Evolutionary conservation across 495 filamentous ascomycete genomes (phyloP), one percentile per base, ranked within the genome.

Genomic region (Choiromyces venosus): DNA sequence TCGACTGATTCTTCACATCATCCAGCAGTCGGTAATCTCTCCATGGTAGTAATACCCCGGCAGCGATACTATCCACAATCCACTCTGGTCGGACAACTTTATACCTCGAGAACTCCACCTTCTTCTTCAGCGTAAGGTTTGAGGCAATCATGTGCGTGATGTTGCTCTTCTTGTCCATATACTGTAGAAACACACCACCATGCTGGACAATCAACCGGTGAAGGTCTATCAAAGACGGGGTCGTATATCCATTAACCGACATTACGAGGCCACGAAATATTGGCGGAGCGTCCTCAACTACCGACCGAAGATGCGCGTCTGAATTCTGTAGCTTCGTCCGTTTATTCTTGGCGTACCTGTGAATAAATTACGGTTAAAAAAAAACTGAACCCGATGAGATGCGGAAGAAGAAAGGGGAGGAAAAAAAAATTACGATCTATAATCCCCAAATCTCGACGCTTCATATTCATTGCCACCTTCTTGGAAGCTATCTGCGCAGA

Each of bases 31-130:
- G 87, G 79, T 91, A 99, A 7, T 87, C 84, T 70, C 91, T 86
- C 95, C 95, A 99, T 2, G 93, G 91, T 66, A 97, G 85, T 64
- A 97, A 78, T 69, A 87, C 90, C 1, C 93, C 93, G 7, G 90
- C 91, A 66, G 88, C 85, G 71, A 98, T 87, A 80, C 93, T 96
- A 73, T 98, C 95, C 14, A 92, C 89, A 2, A 98, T 87, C 95
- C 95, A 99, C 68, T 93, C 91, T n/a, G 95, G 95, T 82, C 94
- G 96, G 75, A 97, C 95, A 36, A 99, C 92, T 38, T 93, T 89
- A 79, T 97, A 98, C 71, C 87, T 88, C 33, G 83, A 85, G 75
- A 96, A 97, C 74, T 97, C 95, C 40, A 92, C 88, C 38, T 88
- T 87, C 80, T 99, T 99, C 85, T 97, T 98, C 0, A 92, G 92